Percentiles rank a stretch among this genome's conserved stretches.
These are phyloP conservation scores for Tuber magnatum DNA, from an alignment of 495 filamentous ascomycete genomes.

Conservation along the genomic window DNA sequence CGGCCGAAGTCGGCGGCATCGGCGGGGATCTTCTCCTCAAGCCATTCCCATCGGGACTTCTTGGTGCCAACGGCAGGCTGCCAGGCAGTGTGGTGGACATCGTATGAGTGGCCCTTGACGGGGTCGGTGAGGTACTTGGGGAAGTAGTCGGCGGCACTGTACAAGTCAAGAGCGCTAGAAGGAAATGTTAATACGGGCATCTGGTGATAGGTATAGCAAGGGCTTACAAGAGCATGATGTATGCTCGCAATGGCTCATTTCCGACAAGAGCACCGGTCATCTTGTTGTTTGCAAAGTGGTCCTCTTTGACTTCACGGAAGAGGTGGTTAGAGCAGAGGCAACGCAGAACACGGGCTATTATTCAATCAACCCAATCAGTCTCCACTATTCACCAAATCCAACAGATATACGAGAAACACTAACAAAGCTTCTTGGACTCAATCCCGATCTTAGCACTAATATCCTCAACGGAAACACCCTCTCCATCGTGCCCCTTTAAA, in stretches of 20 bases:
- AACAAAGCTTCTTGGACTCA: slow-evolving; percentile 39
- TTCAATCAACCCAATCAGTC: not conserved
- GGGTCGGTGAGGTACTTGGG: slow-evolving; percentile 40
- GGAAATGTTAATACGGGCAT: slow-evolving; percentile 10
- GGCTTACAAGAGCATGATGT: slow-evolving; percentile 39
- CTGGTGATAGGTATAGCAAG: not conserved
- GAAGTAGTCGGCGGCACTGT: slow-evolving; percentile 40
- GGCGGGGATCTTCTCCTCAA: slow-evolving; percentile 37
- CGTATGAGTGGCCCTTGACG: slow-evolving; percentile 37
- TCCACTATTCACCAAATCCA: not conserved
- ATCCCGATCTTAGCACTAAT: slow-evolving; percentile 36
- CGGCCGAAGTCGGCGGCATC: slow-evolving; percentile 15
- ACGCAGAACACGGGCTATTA: slow-evolving; percentile 40
- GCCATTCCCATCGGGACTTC: slow-evolving; percentile 43
- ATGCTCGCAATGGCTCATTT: slow-evolving; percentile 42
- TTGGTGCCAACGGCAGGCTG: slow-evolving; percentile 40
- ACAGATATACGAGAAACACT: not conserved
- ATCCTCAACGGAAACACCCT: slow-evolving; percentile 29
- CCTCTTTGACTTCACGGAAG: slow-evolving; percentile 35
- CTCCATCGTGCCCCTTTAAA: slow-evolving; percentile 28
- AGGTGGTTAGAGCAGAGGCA: slow-evolving; percentile 43
- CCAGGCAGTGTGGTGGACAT: slow-evolving; percentile 39
- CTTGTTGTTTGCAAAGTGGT: slow-evolving; percentile 42
- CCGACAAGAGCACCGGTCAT: slow-evolving; percentile 40
- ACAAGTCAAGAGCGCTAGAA: slow-evolving; percentile 38